phyloP scores from a whole-genome alignment of 176 grass and related monocot genomes.

The Eleusine indica region DNA sequence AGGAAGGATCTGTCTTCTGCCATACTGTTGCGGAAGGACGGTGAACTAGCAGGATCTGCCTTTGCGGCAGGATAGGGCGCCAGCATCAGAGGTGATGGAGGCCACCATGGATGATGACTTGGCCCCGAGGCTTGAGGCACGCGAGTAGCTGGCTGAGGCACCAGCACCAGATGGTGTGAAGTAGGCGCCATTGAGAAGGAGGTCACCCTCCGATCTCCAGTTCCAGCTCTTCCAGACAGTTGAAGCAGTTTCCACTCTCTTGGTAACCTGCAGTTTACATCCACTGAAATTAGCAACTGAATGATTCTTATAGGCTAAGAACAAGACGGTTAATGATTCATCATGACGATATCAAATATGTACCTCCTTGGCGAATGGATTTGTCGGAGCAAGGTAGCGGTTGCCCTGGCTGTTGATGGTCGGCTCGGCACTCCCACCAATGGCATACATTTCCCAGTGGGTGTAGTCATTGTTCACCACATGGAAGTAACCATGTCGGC shows the following conservation, averaged over 20 bases:
- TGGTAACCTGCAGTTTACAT: slow-evolving; percentile 60
- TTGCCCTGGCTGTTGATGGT: slow-evolving; percentile 81
- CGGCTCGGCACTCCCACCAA: slow-evolving; percentile 62
- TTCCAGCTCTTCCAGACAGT: slow-evolving; percentile 79
- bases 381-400: slow-evolving; percentile 62
- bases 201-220: slow-evolving; percentile 88
- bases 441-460: slow-evolving; percentile 77
- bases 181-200: slow-evolving; percentile 79
- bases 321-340: background rate
- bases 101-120: slow-evolving; percentile 90
- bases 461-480: slow-evolving; percentile 81
- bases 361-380: slow-evolving; percentile 68
- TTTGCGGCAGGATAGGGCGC: slow-evolving; percentile 55
- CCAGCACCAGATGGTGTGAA: slow-evolving; percentile 80
- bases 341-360: background rate
- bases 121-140: slow-evolving; percentile 80
- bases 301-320: background rate
- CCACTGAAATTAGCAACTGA: background rate
- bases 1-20: background rate
- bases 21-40: background rate
- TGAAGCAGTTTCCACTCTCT: slow-evolving; percentile 59
- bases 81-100: slow-evolving; percentile 63
- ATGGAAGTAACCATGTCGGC: slow-evolving; percentile 73
- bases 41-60: slow-evolving; percentile 56
- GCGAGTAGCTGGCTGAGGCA: slow-evolving; percentile 79